A percentile compares a stretch with the other conserved stretches of the same genome.
Evolutionary conservation across 2,329 filamentous ascomycete species (phyloP).

Genomic region (Trichoderma pleuroti): DNA sequence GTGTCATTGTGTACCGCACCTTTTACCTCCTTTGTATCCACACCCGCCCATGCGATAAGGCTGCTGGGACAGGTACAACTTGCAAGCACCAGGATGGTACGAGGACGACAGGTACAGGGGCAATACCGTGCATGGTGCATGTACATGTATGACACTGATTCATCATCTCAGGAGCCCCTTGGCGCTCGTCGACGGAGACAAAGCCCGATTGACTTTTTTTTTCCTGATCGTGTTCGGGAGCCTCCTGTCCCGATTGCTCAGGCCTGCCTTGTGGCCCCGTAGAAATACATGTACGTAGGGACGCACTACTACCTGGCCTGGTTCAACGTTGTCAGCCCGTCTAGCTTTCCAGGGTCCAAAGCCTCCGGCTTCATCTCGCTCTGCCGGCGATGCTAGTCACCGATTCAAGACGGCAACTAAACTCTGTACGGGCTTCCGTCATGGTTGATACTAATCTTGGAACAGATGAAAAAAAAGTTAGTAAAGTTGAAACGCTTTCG

Average conservation of each 20-base stretch:
- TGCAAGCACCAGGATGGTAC: constrained; percentile 4
- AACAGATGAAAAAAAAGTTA: not conserved
- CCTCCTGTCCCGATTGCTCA: not conserved
- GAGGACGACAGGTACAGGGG: not conserved
- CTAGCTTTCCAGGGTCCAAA: not conserved
- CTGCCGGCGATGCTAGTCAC: not conserved
- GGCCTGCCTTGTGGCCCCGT: not conserved
- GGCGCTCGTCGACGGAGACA: not conserved
- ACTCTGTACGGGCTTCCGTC: not conserved
- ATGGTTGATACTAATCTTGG: not conserved
- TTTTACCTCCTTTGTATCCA: not conserved
- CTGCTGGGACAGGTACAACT: not conserved
- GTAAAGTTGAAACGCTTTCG: not conserved
- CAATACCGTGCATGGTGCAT: not conserved
- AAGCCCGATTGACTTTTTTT: constrained; percentile 4
- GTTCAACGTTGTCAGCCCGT: not conserved
- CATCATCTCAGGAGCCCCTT: not conserved
- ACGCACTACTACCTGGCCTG: not conserved
- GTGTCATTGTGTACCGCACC: not conserved
- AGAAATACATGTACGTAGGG: not conserved
- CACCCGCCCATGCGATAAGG: not conserved
- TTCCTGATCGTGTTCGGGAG: not conserved
- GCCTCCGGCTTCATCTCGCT: not conserved
- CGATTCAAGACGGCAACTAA: not conserved
- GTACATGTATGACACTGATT: constrained; percentile 7